A percentile compares a stretch with the other conserved stretches of the same genome.
Evolutionary conservation across 768 basidiomycete species (phyloP).

Genomic region (Kwoniella dejecticola): DNA sequence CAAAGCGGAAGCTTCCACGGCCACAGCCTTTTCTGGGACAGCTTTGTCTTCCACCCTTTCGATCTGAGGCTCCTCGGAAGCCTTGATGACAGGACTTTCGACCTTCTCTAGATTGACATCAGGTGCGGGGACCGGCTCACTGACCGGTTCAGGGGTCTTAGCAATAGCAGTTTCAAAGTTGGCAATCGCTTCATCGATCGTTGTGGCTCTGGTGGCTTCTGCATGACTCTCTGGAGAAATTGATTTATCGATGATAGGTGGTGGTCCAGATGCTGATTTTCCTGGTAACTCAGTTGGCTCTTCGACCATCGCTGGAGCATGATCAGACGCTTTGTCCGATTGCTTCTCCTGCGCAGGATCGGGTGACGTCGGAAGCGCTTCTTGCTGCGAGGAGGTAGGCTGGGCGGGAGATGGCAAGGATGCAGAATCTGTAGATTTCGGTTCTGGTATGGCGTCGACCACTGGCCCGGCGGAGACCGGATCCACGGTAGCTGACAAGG

Average conservation of each 20-base stretch:
- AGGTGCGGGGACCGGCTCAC: neutral
- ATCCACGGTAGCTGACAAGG: neutral
- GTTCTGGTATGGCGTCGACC: conserved; percentile 1
- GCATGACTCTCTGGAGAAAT: neutral
- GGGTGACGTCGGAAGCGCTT: neutral
- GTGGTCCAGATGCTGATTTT: neutral
- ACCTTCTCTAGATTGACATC: neutral
- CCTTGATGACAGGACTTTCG: conserved; percentile 6
- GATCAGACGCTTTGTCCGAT: neutral
- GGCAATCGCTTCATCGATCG: conserved; percentile 48
- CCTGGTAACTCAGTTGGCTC: conserved; percentile 9
- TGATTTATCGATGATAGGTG: conserved; percentile 5
- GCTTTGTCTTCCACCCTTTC: conserved; percentile 19
- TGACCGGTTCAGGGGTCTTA: conserved; percentile 24
- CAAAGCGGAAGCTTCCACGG: neutral
- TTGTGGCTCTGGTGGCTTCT: conserved; percentile 19
- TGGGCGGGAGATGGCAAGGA: neutral
- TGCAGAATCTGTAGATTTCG: neutral
- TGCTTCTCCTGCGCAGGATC: neutral
- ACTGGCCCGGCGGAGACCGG: neutral
- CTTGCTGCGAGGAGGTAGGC: neutral
- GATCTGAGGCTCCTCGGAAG: conserved; percentile 10
- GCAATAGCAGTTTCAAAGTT: conserved; percentile 43
- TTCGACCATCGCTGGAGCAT: conserved; percentile 1
- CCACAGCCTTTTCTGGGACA: conserved; percentile 6